These are phyloP conservation scores for Penicillium taxi DNA, from an alignment of 495 filamentous ascomycete genomes.

Conservation along the genomic window DNA sequence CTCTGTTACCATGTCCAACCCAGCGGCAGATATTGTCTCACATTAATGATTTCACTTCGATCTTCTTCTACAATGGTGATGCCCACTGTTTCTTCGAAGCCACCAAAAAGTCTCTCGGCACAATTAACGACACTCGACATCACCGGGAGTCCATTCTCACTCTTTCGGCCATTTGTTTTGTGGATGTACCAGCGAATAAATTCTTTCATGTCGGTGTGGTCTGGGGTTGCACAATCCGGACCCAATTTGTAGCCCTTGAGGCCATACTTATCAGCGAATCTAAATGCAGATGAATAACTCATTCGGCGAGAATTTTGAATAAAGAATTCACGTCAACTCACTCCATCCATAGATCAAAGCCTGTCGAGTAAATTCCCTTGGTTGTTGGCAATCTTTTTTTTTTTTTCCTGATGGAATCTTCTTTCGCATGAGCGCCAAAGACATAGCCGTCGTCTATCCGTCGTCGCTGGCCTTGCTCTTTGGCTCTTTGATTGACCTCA, in stretches of 20 bases:
- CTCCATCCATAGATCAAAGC: conserved; percentile 9
- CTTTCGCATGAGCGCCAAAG: conserved; percentile 10
- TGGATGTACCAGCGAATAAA: conserved; percentile 14
- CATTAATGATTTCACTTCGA: conserved; percentile 10
- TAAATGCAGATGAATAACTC: conserved; percentile 5
- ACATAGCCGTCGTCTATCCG: conserved; percentile 11
- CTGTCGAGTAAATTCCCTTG: conserved; percentile 5
- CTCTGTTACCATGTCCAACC: too few relatives aligned
- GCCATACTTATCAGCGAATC: conserved; percentile 5
- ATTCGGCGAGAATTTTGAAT: background rate
- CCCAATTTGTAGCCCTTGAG: conserved; percentile 8
- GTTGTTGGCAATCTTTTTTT: conserved; percentile 12
- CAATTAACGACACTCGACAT: conserved; percentile 9
- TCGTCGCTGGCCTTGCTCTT: conserved; percentile 5
- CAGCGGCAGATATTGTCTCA: too few relatives aligned
- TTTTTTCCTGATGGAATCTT: conserved; percentile 11
- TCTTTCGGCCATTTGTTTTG: conserved; percentile 3
- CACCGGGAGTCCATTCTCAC: conserved; percentile 11
- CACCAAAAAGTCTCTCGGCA: conserved; percentile 12
- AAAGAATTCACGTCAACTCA: conserved; percentile 3
- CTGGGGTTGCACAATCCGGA: conserved; percentile 4
- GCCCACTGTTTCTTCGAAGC: conserved; percentile 11
- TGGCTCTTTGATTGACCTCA: conserved; percentile 7
- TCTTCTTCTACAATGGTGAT: conserved; percentile 12
- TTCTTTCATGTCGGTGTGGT: conserved; percentile 12